Conservation (phyloP, 306 rosid species). For the Sechiopsis laciniata region DNA sequence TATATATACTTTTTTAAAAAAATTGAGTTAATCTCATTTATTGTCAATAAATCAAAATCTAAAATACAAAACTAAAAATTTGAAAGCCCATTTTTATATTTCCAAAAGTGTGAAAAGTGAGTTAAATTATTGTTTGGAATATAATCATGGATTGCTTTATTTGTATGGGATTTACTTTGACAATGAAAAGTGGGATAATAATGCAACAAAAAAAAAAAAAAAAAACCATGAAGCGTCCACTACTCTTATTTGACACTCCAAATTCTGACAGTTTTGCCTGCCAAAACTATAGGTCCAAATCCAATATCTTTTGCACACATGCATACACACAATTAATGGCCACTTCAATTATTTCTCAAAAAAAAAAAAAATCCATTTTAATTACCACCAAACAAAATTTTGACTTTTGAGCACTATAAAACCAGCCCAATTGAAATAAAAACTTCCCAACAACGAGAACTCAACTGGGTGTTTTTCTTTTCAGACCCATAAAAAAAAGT, state of each 20-base stretch:
- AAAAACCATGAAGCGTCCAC: slow-evolving; percentile 22
- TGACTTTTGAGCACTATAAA: slow-evolving; percentile 15
- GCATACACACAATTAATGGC: neutral
- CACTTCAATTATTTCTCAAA: too few relatives aligned
- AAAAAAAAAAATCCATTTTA: too few relatives aligned
- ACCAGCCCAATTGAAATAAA: neutral
- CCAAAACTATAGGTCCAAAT: neutral
- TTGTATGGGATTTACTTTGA: slow-evolving; percentile 19
- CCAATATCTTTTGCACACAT: neutral
- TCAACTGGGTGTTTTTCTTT: neutral
- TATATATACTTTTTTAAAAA: too few relatives aligned
- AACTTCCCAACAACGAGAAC: neutral
- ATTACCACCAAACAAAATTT: neutral
- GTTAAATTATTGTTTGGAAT: slow-evolving; percentile 9
- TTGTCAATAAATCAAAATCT: neutral
- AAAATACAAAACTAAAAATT: neutral
- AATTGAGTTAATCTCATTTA: too few relatives aligned
- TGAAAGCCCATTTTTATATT: neutral
- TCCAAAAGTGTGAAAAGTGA: slow-evolving; percentile 1
- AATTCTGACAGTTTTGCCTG: slow-evolving; percentile 10
- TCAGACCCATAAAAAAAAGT: neutral
- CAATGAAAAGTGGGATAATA: slow-evolving; percentile 36
- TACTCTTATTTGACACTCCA: neutral
- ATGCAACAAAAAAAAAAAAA: slow-evolving; percentile 18
- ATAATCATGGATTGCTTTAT: slow-evolving; percentile 8